phyloP scores from a whole-genome alignment of 495 filamentous ascomycete genomes.

The Pseudoneurospora amorphoporcata region DNA sequence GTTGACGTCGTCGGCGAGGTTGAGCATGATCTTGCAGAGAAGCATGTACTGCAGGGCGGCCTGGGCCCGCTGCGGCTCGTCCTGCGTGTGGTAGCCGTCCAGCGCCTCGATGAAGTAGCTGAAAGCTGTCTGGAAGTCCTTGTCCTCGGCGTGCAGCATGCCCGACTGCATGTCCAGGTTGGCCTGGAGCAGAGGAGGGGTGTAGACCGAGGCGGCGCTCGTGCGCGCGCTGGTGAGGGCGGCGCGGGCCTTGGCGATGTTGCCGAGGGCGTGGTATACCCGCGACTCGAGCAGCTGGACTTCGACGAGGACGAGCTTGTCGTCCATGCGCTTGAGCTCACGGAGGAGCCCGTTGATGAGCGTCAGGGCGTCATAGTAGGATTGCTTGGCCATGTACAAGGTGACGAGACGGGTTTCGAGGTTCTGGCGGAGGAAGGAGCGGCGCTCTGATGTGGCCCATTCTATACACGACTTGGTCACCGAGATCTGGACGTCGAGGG shows the following conservation, averaged over 20 bases:
- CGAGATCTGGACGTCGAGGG: constrained; percentile 80
- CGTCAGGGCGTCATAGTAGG: constrained; percentile 91
- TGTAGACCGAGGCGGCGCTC: constrained; percentile 92
- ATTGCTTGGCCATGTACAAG: constrained; percentile 90
- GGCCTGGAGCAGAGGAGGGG: constrained; percentile 87
- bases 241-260: constrained; percentile 90
- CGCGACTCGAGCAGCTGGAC: constrained; percentile 95
- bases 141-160: constrained; percentile 96
- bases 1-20: constrained; percentile 91
- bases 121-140: constrained; percentile 96
- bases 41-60: constrained; percentile 98
- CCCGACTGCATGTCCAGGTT: constrained; percentile 98
- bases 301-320: constrained; percentile 98
- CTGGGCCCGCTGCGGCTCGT: constrained; percentile 74
- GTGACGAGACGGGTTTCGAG: constrained; percentile 91
- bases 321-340: constrained; percentile 94
- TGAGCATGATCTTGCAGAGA: constrained; percentile 99
- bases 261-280: constrained; percentile 94
- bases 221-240: constrained; percentile 91
- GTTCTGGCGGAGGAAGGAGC: constrained; percentile 93
- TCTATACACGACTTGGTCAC: constrained; percentile 98
- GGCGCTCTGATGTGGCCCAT: constrained; percentile 89
- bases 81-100: constrained; percentile 90
- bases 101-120: constrained; percentile 99
- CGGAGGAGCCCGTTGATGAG: constrained; percentile 92